phyloP scores from a whole-genome alignment of 2,329 filamentous ascomycete genomes.

The Monilinia aucupariae region DNA sequence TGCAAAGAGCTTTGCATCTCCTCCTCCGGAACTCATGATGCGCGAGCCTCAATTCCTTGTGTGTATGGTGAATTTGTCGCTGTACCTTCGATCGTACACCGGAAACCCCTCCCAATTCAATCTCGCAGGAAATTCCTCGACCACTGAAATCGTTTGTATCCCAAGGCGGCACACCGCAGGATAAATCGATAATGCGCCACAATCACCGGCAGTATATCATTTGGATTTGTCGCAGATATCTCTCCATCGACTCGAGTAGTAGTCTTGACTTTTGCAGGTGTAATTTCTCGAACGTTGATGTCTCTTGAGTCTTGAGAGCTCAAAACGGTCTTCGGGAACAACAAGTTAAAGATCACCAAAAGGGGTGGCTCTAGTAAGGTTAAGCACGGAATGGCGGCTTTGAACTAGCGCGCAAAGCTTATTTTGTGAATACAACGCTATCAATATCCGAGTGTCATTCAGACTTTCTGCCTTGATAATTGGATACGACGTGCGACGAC shows the following conservation, averaged over 20 bases:
- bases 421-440: background rate
- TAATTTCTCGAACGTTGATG: constrained; percentile 14
- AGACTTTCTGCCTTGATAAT: background rate
- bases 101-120: constrained; percentile 30
- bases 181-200: constrained; percentile 22
- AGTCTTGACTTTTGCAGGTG: constrained; percentile 10
- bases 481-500: background rate
- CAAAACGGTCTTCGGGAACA: constrained; percentile 15
- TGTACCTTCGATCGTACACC: constrained; percentile 13
- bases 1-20: constrained; percentile 99
- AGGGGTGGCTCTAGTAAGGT: constrained; percentile 19
- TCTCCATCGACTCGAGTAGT: constrained; percentile 25
- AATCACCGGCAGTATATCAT: constrained; percentile 25
- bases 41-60: constrained; percentile 22
- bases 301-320: constrained; percentile 15
- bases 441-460: background rate
- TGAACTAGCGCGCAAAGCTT: constrained; percentile 12
- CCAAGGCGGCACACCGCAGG: constrained; percentile 6
- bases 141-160: constrained; percentile 29
- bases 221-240: constrained; percentile 20
- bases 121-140: constrained; percentile 17
- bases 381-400: constrained; percentile 18
- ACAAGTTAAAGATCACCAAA: constrained; percentile 14
- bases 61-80: constrained; percentile 15
- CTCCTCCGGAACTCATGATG: constrained; percentile 52